Conservation (phyloP, 1,284 basidiomycete genomes). For the Mycosarcoma mackinlayi region DNA sequence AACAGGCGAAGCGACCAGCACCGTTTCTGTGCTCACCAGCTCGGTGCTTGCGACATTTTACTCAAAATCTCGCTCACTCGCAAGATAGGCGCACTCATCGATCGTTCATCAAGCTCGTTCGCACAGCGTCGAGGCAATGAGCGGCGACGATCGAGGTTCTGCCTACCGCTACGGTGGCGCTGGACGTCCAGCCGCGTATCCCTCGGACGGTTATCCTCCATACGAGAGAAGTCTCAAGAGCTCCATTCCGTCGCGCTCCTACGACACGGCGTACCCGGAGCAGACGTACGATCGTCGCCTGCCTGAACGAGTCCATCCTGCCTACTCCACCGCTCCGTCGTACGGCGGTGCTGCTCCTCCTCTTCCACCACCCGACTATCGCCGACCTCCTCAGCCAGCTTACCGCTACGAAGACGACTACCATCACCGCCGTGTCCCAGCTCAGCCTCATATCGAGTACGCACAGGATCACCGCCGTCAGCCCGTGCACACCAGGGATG, state of each 20-base stretch:
- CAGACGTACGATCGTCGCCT: slow-evolving; percentile 29
- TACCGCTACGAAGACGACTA: slow-evolving; percentile 33
- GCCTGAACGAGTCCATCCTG: slow-evolving; percentile 37
- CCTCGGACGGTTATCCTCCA: slow-evolving; percentile 25
- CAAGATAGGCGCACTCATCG: not conserved
- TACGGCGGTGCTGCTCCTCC: slow-evolving; percentile 26
- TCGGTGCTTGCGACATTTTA: no score
- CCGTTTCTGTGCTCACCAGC: no score
- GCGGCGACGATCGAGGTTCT: slow-evolving; percentile 33
- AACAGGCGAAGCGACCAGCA: no score
- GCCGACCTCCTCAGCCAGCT: slow-evolving; percentile 21
- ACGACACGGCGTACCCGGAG: slow-evolving; percentile 15
- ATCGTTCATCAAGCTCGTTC: no score
- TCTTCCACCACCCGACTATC: slow-evolving; percentile 27
- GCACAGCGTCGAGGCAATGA: slow-evolving; percentile 17
- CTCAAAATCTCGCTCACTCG: not conserved
- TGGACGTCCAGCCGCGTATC: slow-evolving; percentile 20
- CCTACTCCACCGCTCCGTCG: slow-evolving; percentile 29
- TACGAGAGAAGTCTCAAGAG: slow-evolving; percentile 30
- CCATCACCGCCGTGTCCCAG: slow-evolving; percentile 9
- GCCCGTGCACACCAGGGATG: slow-evolving; percentile 20
- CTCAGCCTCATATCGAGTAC: slow-evolving; percentile 21
- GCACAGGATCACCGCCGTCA: slow-evolving; percentile 20
- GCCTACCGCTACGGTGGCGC: slow-evolving; percentile 39
- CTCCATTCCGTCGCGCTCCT: slow-evolving; percentile 23